Evolutionary conservation across 495 filamentous ascomycete genomes (phyloP).

Genomic region (Antarctomyces pellizariae): DNA sequence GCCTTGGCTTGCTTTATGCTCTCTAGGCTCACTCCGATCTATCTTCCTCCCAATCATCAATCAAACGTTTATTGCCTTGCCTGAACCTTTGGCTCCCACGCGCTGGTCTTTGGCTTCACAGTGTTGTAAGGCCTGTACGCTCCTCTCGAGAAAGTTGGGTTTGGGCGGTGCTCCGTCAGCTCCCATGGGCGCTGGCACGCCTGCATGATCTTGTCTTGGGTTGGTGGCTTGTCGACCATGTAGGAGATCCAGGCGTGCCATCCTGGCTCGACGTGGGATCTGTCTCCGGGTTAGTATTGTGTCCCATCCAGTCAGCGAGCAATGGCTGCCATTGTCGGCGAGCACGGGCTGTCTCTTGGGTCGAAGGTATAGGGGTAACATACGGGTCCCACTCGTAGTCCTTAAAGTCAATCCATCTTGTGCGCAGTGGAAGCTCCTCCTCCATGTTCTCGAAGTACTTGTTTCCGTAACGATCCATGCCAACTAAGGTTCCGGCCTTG

Average conservation of each 20-base stretch:
- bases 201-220: conserved; percentile 45
- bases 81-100: conserved; percentile 19
- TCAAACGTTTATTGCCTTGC: not conserved
- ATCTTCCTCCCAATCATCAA: not conserved
- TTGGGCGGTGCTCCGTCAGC: conserved; percentile 43
- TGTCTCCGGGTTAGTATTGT: too few species aligned
- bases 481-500: conserved; percentile 77
- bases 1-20: too few species aligned
- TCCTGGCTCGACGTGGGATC: conserved; percentile 76
- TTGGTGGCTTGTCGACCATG: conserved; percentile 68
- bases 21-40: too few species aligned
- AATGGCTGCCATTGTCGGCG: too few species aligned
- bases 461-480: conserved; percentile 76
- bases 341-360: too few species aligned
- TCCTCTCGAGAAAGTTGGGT: conserved; percentile 44
- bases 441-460: conserved; percentile 86
- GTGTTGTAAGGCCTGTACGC: conserved; percentile 66
- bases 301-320: too few species aligned
- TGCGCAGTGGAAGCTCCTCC: conserved; percentile 90
- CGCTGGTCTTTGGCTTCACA: conserved; percentile 21
- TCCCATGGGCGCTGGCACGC: conserved; percentile 51
- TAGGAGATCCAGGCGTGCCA: conserved; percentile 98
- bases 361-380: conserved; percentile 9
- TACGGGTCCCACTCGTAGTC: conserved; percentile 67
- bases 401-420: conserved; percentile 95